A percentile compares a stretch with the other conserved stretches of the same genome.
These are phyloP conservation scores for Hypocreales sp. DNA, from an alignment of 2,329 filamentous ascomycete genomes.

Conservation along the genomic window DNA sequence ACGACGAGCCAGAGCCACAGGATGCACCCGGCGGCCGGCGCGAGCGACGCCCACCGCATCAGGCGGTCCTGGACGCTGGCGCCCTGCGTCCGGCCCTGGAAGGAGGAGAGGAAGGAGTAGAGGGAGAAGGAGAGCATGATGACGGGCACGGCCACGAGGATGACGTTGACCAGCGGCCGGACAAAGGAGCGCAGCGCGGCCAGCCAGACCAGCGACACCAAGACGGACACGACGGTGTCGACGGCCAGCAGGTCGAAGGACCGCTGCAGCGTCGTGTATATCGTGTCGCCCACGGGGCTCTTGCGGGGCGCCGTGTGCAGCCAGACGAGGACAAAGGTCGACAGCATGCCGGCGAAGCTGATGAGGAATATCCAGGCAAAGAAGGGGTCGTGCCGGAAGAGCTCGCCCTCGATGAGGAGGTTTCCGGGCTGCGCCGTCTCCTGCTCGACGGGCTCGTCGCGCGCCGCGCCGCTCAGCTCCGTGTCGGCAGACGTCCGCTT, in stretches of 20 bases:
- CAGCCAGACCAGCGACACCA: conserved; percentile 84
- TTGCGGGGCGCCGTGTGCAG: conserved; percentile 68
- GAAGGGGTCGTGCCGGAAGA: conserved; percentile 74
- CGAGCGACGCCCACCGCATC: conserved; percentile 75
- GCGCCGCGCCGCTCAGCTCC: conserved; percentile 24
- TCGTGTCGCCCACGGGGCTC: conserved; percentile 72
- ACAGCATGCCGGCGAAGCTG: conserved; percentile 65
- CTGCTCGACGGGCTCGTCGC: conserved; percentile 21
- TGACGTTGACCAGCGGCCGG: conserved; percentile 62
- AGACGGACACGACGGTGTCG: conserved; percentile 78
- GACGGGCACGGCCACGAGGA: conserved; percentile 71
- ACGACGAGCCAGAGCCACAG: conserved; percentile 76
- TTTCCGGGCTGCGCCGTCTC: conserved; percentile 25
- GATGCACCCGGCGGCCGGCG: conserved; percentile 58
- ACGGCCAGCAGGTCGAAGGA: conserved; percentile 83
- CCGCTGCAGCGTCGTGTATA: conserved; percentile 75
- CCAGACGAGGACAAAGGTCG: conserved; percentile 79
- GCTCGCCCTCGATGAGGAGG: conserved; percentile 45
- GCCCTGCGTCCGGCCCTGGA: conserved; percentile 62
- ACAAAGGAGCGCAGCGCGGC: conserved; percentile 79
- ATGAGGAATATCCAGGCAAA: conserved; percentile 87
- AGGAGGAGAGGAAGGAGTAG: conserved; percentile 83
- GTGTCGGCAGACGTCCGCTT: conserved; percentile 27
- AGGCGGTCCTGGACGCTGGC: conserved; percentile 66
- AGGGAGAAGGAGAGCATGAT: conserved; percentile 81